Evolutionary conservation across 2,329 filamentous ascomycete genomes (phyloP), one percentile per base, ranked within the genome.

Genomic region (Bimuria novae-zelandiae): DNA sequence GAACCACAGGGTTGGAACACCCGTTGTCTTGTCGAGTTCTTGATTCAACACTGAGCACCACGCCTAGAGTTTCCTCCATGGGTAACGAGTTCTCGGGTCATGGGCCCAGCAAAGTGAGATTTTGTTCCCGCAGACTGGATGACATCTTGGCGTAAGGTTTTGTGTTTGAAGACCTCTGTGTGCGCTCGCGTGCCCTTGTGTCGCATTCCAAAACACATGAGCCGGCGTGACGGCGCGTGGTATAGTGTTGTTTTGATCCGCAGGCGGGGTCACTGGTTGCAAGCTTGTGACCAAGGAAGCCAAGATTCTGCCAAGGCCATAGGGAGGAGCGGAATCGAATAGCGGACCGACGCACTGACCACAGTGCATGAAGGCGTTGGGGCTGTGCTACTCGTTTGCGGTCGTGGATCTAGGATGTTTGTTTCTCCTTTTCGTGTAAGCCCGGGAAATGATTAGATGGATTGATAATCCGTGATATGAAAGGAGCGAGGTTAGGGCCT

Each of bases 241-340:
- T 8, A 30, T 27, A 11, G 43, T 47, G 33, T 37, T 36, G 22
- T 23, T 21, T 21, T 29, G 25, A 32, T 30, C 25, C 32, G 44
- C 44, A 33, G 19, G 44, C 44, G 44, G 44, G 44, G 44, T 36
- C 8, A 23, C 39, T 22, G 22, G 39, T 21, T 32, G 32, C 32
- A 47, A 47, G 32, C 32, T 37, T 33, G 21, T 10, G n/a, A 17
- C 44, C 44, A 37, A 47, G 33, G 5, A 22, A 21, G 44, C 44
- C 44, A 47, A 47, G 44, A 27, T 14, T 8, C 3, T 16, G 44
- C 44, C 44, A 36, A 47, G 44, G 44, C 8, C 16, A 47, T 22
- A 22, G 44, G 33, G 44, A 47, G 44, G 44, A 39, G 44, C 44
- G 44, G 44, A 47, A 47, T 47, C 44, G 44, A 47, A 47, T 47